These are phyloP conservation scores for Sporothrix phasma DNA, from an alignment of 2,329 filamentous ascomycete species.

Conservation along the genomic window DNA sequence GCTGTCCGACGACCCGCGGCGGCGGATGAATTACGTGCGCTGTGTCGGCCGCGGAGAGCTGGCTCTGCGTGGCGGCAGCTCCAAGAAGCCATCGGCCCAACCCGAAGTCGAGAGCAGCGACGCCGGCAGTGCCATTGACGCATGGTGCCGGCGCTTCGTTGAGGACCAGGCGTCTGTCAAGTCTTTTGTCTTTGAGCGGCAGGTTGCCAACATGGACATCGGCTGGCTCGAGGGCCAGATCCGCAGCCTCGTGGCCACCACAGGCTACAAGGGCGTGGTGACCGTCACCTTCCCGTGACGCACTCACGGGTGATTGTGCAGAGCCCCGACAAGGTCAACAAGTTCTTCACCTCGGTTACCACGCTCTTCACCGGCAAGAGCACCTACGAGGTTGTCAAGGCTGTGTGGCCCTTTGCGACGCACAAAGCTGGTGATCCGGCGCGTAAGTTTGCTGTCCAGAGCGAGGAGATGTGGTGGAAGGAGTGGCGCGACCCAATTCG, in stretches of 20 bases:
- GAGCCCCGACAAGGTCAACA: slow-evolving; percentile 42
- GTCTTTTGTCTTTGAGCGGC: slow-evolving; percentile 41
- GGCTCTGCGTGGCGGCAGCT: slow-evolving; percentile 37
- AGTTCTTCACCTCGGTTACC: slow-evolving; percentile 43
- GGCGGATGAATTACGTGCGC: slow-evolving; percentile 44
- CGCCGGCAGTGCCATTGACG: slow-evolving; percentile 35
- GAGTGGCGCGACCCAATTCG: slow-evolving; percentile 40
- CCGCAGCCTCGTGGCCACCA: slow-evolving; percentile 39
- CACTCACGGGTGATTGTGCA: slow-evolving; percentile 41
- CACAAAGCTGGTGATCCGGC: slow-evolving; percentile 34
- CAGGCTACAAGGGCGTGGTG: slow-evolving; percentile 41
- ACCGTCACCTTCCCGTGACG: slow-evolving; percentile 39
- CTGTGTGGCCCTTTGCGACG: slow-evolving; percentile 49
- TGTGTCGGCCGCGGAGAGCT: slow-evolving; percentile 40
- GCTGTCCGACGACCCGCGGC: slow-evolving; percentile 35
- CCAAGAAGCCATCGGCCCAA: slow-evolving; percentile 30
- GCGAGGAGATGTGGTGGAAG: slow-evolving; percentile 46
- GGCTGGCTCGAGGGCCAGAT: slow-evolving; percentile 45
- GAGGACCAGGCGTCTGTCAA: slow-evolving; percentile 36
- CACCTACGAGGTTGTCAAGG: slow-evolving; percentile 46
- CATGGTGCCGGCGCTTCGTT: slow-evolving; percentile 40
- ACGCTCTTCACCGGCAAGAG: slow-evolving; percentile 43
- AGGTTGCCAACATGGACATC: slow-evolving; percentile 45
- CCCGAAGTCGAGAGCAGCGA: slow-evolving; percentile 37
- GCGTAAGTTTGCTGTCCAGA: slow-evolving; percentile 41